Conservation (phyloP, 768 basidiomycete genomes). For the Galerina marginata region DNA sequence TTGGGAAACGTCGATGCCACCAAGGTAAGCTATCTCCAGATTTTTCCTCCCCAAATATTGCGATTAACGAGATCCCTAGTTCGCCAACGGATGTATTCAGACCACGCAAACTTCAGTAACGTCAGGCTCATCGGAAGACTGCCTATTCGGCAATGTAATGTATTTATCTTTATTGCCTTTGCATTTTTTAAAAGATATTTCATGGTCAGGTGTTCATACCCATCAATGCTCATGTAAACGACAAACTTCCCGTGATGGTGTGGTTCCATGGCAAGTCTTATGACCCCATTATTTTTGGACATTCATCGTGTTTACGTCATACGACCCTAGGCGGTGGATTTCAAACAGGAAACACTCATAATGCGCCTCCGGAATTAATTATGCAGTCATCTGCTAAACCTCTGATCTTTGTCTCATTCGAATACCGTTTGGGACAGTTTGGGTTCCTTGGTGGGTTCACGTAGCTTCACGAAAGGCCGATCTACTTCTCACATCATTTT, state of each 20-base stretch:
- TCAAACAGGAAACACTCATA: constrained; percentile 40
- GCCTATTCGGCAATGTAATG: constrained; percentile 47
- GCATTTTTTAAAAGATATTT: background rate
- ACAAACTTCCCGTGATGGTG: constrained; percentile 44
- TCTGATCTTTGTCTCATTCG: constrained; percentile 47
- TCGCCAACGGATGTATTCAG: constrained; percentile 39
- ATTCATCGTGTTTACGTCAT: background rate
- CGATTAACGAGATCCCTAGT: constrained; percentile 26
- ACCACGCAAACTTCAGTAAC: constrained; percentile 34
- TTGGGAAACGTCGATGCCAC: constrained; percentile 44
- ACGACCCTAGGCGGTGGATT: constrained; percentile 44
- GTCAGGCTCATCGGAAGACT: constrained; percentile 45
- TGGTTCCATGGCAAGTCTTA: constrained; percentile 44
- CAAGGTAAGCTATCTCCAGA: constrained; percentile 25
- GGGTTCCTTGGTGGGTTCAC: constrained; percentile 44
- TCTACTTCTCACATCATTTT: background rate
- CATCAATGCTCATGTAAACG: constrained; percentile 21
- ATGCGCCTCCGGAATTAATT: constrained; percentile 36
- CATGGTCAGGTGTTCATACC: constrained; percentile 40
- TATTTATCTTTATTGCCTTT: background rate
- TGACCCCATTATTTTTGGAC: constrained; percentile 2
- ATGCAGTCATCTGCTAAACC: constrained; percentile 35
- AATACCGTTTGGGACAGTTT: constrained; percentile 47
- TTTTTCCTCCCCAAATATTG: background rate
- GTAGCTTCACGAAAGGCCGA: background rate